Evolutionary conservation across 106 monocot species (phyloP), one percentile per base, ranked within the genome.

Genomic region (Agapanthus africanus): DNA sequence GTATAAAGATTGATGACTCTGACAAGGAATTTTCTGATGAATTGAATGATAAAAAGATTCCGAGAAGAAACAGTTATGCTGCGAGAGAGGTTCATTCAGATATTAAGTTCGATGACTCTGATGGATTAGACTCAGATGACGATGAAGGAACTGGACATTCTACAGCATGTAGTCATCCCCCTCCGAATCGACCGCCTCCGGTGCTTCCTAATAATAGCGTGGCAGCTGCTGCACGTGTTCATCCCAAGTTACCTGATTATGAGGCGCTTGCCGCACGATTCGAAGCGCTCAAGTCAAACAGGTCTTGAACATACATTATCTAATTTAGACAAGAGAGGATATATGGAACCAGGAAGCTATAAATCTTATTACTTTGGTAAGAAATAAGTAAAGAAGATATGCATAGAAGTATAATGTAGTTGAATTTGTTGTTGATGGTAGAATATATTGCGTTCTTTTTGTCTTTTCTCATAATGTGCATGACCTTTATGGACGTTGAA

Each of bases 171-270:
- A 60, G 50, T 21, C 76, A 18, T 18, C 77, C 61, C 4, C 90
- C 85, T 37, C 90, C 83, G 7, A 70, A 50, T 38, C 32, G 73
- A 39, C 70, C 41, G 54, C 70, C 77, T 41, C 68, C 73, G 15
- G 36, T 37, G 36, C 73, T 61, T 19, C 69, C 70, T 59, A 74
- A 74, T n/a, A 19, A 2, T 31, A 31, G 47, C 15, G 22, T 39
- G 50, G 23, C 4, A 47, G 33, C 23, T 72, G 70, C 78, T 76
- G n/a, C n/a, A n/a, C 83, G 77, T 27, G 85, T 91, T 71, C 95
- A 95, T 80, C 95, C 88, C 40, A 95, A 88, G 67, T 66, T 95
- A 72, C 95, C 88, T 11, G 86, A 95, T 74, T 95, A 91, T 70
- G 95, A 91, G 23, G 71, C 68, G 25, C 66, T 95, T 59, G 52